Base-by-base conservation (phyloP, 768 basidiomycete species). In the Suillus alpinus region DNA sequence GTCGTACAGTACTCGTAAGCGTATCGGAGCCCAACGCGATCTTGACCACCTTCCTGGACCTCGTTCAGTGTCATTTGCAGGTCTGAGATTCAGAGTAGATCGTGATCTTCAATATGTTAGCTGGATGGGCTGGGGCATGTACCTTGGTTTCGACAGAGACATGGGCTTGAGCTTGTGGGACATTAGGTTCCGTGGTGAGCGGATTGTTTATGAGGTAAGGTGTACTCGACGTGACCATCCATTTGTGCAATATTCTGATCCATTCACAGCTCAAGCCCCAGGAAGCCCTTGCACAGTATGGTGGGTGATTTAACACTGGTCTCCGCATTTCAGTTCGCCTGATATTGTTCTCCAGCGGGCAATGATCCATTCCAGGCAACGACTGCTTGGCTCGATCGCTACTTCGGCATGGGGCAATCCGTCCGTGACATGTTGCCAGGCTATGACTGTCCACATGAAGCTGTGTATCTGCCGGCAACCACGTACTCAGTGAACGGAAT, bases 61-160 rank as follows among this genome's bases (percentile, higher is more conserved):
- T 32, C 81, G 87, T 43, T 78, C 80, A 0, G 84, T 89, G 0
- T 80, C 81, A 1, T 87, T 88, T 69, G 80, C 80, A 8, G 86
- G 87, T 0, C 67, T 82, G 61, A 77, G 87, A 4, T 88, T 82
- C 67, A 74, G 83, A 43, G 81, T 88, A 2, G 83, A 88, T 64
- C 67, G 66, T 26, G 76, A 77, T 40, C 71, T 74, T 47, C 78
- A 83, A 63, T 86, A 82, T 62, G 71, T 88, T n/a, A 83, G 78
- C 49, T 89, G 87, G 87, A 83, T 88, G 83, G 84, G 84, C 2
- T 87, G 85, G 85, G 76, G 78, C 0, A 58, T 87, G 70, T 87
- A 82, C 62, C 75, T 87, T 34, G 81, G 83, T 55, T 88, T 87
- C 66, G 84, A 86, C 59, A 70, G 85, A 32, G 87, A 88, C 66